These are phyloP conservation scores for Claviceps capensis DNA, from an alignment of 2,329 filamentous ascomycete species.

Conservation along the genomic window DNA sequence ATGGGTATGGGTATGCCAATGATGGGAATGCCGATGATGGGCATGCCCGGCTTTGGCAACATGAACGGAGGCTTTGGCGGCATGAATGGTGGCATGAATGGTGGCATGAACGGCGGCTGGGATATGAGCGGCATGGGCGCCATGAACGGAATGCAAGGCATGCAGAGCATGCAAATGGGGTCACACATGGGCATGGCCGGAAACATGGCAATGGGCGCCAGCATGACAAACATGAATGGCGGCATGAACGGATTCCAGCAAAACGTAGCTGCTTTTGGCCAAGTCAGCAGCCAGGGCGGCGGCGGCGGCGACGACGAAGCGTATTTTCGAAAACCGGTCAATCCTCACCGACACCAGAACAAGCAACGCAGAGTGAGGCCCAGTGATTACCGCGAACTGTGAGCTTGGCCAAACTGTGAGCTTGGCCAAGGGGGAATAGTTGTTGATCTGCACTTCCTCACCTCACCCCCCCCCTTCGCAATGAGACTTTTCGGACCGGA, in stretches of 20 bases:
- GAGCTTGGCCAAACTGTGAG: conserved; percentile 36
- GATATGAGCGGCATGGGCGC: conserved; percentile 22
- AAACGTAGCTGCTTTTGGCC: conserved; percentile 27
- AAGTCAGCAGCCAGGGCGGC: conserved; percentile 34
- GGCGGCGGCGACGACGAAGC: conserved; percentile 56
- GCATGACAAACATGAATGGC: neutral
- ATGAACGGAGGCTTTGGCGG: conserved; percentile 4
- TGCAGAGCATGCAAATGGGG: conserved; percentile 9
- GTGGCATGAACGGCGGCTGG: conserved; percentile 12
- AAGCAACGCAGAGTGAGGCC: conserved; percentile 67
- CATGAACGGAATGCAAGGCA: conserved; percentile 13
- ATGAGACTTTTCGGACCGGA: too few species aligned
- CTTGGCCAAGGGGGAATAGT: neutral
- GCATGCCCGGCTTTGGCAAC: conserved; percentile 10
- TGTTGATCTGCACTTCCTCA: too few species aligned
- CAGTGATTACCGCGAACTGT: conserved; percentile 82
- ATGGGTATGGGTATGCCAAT: conserved; percentile 15
- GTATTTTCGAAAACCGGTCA: conserved; percentile 92
- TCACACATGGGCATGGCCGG: conserved; percentile 13
- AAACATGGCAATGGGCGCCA: conserved; percentile 6
- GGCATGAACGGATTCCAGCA: conserved; percentile 21
- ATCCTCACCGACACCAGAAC: conserved; percentile 80
- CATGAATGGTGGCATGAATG: conserved; percentile 24
- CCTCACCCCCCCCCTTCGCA: too few species aligned
- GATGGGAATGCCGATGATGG: conserved; percentile 17